Base-by-base conservation (phyloP, 139 green algal genomes). In the Chlorella sp. region DNA sequence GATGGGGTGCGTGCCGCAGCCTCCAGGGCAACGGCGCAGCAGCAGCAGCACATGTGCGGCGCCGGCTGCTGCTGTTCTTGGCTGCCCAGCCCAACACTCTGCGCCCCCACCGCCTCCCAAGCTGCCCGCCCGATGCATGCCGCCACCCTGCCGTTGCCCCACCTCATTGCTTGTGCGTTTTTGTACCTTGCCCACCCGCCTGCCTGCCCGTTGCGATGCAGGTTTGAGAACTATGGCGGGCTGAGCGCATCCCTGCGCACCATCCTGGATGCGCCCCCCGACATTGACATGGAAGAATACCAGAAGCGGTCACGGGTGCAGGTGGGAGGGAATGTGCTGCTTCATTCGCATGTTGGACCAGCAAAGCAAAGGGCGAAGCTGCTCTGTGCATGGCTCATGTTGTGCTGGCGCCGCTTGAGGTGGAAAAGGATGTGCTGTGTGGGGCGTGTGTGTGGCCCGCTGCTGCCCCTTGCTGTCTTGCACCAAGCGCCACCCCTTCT, bases 221-320 rank as follows among this genome's bases (percentile, higher is more conserved):
- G 84, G 24, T 97, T 98, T 88, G 88, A 98, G 81, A 93, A 92
- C 71, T 98, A 98, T 81, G 92, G 86, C 69, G 79, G 85, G 18
- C 90, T 98, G 86, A 80, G 94, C 36, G 76, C 73, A 28, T 90
- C 90, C 7, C 79, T 97, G 73, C 91, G 91, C 28, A 77, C 83
- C 32, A 60, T 89, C 28, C 90, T 97, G 86, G 94, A 90, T 37
- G 90, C 85, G 36, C 76, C 90, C 18, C 91, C 89, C 28, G 60
- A 91, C 32, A 61, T 93, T 34, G 91, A 93, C 78, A 40, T 89
- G 66, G 81, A 92, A 21, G 89, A 93, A 57, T 93, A 93, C 81
- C 57, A 36, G n/a, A 53, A 77, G 37, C 78, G 91, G 40, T 39
- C 36, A 2, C 87, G 91, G 71, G 91, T 93, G 69, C 90, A 93